Base-by-base conservation (phyloP, 768 basidiomycete genomes). In the Tulasnella sp. region DNA sequence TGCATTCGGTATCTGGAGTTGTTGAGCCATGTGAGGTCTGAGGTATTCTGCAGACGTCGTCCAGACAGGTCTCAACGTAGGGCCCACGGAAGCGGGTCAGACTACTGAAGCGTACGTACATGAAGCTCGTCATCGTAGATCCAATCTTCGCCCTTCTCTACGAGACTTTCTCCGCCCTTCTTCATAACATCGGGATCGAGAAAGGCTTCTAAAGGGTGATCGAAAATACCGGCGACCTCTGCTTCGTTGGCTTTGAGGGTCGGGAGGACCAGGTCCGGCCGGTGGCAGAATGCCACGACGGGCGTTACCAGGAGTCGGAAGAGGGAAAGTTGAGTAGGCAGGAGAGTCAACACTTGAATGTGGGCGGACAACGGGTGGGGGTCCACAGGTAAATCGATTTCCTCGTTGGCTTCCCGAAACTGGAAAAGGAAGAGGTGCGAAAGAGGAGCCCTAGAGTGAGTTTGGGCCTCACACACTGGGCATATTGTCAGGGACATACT, bases 401-500 rank as follows among this genome's bases (percentile, higher is more conserved):
- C 94, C 81, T 96, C 94, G 71, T 86, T 79, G 0, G 94, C 94
- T 80, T 96, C 94, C 72, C 94, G 84, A 64, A 85, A 85, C 94
- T 95, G 77, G 29, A 22, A 12, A 17, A 42, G 22, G 1, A 26
- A 68, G 40, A 68, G 17, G 3, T n/a, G 37, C 17, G n/a, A 19
- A 41, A 22, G 1, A 32, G 29, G 1, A n/a, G 29, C 16, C 9
- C 8, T 1, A n/a, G 1, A 9, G 5, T 3, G 19, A 19, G 26
- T 6, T 70, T 14, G 47, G 1, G 47, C 17, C 17, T 6, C 34
- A 5, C 32, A 29, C 26, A 5, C 35, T 12, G 6, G 22, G 66
- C 6, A 63, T 6, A 8, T 16, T n/a, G n/a, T n/a, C n/a, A n/a
- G n/a, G 11, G 22, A 80, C 90, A 79, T 79, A 95, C 94, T 19